A percentile compares a stretch with the other conserved stretches of the same genome.
Conservation (phyloP, 164 flowering plant genomes). For the Annona cherimola region DNA sequence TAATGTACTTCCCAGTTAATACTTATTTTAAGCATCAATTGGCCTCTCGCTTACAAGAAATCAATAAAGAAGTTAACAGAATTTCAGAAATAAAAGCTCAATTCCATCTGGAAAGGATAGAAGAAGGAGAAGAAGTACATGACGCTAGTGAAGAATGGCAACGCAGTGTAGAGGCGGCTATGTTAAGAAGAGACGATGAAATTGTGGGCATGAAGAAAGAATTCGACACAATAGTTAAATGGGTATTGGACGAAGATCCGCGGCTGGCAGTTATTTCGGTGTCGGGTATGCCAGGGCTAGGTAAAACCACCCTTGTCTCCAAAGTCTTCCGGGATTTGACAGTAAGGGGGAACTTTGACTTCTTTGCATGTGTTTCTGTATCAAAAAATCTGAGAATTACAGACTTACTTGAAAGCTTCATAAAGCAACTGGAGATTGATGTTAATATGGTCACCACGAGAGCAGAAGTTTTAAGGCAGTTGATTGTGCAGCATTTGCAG, state of each 20-base stretch:
- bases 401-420: neutral
- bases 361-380: constrained; percentile 32
- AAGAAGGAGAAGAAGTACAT: neutral
- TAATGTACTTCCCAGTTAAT: neutral
- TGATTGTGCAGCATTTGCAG: neutral
- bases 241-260: constrained; percentile 31
- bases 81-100: constrained; percentile 1
- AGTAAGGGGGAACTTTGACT: constrained; percentile 21
- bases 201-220: constrained; percentile 32
- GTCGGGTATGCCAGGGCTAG: constrained; percentile 54
- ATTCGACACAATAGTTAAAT: constrained; percentile 14
- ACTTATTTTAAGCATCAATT: neutral
- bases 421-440: neutral
- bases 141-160: neutral
- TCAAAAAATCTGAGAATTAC: constrained; percentile 13
- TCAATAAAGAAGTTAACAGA: neutral
- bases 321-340: constrained; percentile 19
- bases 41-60: neutral
- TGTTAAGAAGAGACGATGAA: constrained; percentile 18
- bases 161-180: neutral
- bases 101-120: neutral
- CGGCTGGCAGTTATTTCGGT: constrained; percentile 30
- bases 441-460: neutral
- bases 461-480: neutral
- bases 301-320: constrained; percentile 47